Conservation (phyloP, 2,329 filamentous ascomycete species). For the Pseudofabraea citricarpa region DNA sequence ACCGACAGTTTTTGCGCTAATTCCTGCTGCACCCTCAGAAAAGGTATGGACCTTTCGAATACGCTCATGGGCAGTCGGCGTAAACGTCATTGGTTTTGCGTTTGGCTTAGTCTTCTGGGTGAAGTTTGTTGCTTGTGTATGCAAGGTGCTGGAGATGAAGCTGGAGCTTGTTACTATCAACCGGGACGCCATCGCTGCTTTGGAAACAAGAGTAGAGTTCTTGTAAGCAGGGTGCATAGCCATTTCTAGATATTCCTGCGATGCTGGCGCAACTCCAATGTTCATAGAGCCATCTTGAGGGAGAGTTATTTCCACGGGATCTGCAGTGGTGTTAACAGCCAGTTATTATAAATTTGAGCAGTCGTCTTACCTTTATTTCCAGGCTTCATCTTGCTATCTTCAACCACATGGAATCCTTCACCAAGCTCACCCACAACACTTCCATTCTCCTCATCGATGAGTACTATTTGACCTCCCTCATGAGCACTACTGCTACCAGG, state of each 20-base stretch:
- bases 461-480: constrained; percentile 74
- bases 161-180: constrained; percentile 86
- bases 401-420: constrained; percentile 74
- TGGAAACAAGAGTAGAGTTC: constrained; percentile 79
- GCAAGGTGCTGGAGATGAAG: constrained; percentile 72
- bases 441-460: constrained; percentile 93
- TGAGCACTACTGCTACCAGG: constrained; percentile 53
- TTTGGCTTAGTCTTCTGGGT: constrained; percentile 74
- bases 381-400: constrained; percentile 68
- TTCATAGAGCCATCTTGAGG: constrained; percentile 61
- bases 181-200: constrained; percentile 81
- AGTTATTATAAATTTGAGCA: too few species aligned
- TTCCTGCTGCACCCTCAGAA: constrained; percentile 69
- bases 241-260: constrained; percentile 68
- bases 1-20: constrained; percentile 84
- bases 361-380: constrained; percentile 78
- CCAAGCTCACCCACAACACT: constrained; percentile 90
- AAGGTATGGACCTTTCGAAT: constrained; percentile 88
- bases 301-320: constrained; percentile 75
- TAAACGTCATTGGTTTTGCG: constrained; percentile 80
- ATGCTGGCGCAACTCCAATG: constrained; percentile 63
- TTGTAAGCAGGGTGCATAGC: constrained; percentile 88
- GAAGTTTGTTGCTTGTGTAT: constrained; percentile 74
- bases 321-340: constrained; percentile 42
- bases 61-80: constrained; percentile 75